Percentiles rank a stretch among this genome's conserved stretches.
These are phyloP conservation scores for Rhodotorula sp. DNA, from an alignment of 1,284 basidiomycete species.

Conservation along the genomic window DNA sequence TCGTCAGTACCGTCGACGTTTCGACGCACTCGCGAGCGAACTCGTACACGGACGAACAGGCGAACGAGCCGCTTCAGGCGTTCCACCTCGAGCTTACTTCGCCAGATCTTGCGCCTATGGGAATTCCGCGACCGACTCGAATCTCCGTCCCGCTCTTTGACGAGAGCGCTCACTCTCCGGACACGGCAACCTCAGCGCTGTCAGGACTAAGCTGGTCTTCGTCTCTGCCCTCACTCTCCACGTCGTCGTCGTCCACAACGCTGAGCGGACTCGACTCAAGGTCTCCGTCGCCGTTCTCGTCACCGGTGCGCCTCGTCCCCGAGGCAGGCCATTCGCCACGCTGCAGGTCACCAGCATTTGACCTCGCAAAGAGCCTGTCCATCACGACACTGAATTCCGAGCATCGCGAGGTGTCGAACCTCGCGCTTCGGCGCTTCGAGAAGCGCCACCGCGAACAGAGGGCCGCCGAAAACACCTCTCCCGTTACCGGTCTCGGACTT, in stretches of 20 bases:
- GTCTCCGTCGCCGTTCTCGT: constrained; percentile 4
- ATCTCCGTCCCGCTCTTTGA: constrained; percentile 11
- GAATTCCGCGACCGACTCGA: not conserved
- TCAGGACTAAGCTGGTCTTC: constrained; percentile 13
- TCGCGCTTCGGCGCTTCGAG: constrained; percentile 18
- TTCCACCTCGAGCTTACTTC: not conserved
- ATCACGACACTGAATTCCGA: not conserved
- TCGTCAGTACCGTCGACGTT: not conserved
- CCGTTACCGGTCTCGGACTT: not conserved
- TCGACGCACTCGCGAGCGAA: not conserved
- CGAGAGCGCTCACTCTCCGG: not conserved
- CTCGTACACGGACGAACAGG: constrained; percentile 1
- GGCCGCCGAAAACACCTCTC: not conserved
- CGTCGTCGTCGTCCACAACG: constrained; percentile 6
- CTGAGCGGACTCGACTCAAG: constrained; percentile 6
- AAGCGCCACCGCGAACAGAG: not conserved
- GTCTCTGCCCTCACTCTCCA: constrained; percentile 3
- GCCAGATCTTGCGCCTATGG: not conserved
- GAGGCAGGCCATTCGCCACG: not conserved
- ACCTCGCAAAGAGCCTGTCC: not conserved
- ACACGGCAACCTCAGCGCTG: constrained; percentile 3
- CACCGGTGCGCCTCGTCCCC: not conserved
- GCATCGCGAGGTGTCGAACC: not conserved
- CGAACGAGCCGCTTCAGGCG: not conserved
- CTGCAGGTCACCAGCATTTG: not conserved